Base-by-base conservation (phyloP, 345 rosid genomes). In the Dipteronia dyeriana region DNA sequence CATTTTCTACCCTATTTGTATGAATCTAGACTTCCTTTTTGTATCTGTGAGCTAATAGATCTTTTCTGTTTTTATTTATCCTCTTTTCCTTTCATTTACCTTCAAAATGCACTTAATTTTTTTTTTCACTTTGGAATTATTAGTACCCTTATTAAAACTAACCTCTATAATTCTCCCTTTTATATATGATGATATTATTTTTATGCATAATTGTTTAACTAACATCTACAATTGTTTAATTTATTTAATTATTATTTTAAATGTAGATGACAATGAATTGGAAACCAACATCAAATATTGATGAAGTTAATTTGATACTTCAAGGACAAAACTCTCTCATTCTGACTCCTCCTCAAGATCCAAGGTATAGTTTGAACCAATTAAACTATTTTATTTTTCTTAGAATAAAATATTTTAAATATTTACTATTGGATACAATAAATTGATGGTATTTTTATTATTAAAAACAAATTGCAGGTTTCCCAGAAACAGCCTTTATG, bases 401-500 rank as follows among this genome's bases (percentile, higher is more conserved):
- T 64, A 29, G 10, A 0, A 59, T 12, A 9, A 14, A 29, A 16
- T 49, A 31, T 47, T 25, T 75, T 64, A 31, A 49, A 20, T 51
- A 14, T 65, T 14, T 43, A 1, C 29, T 41, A 22, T 53, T 54
- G 6, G 25, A 67, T 16, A 2, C 19, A 51, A 34, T 41, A 49
- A 49, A 49, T 2, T 49, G 16, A 49, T 49, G 17, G 3, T 2
- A 11, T 49, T 11, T 12, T 49, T 49, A 49, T 11, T 49, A 6
- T 11, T 49, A 3, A 3, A 49, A 49, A 41, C 7, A 49, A 49
- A 2, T 12, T 49, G 54, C 75, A 82, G 79, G 79, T 12, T 22
- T 7, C 29, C 20, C 9, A 63, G 47, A 61, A 81, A 75, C 68
- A 26, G 51, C 54, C 9, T 81, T 8, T 87, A 87, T 29, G 87